phyloP scores from a whole-genome alignment of 192 early-diverging fungal species.

The Backusella circina region DNA sequence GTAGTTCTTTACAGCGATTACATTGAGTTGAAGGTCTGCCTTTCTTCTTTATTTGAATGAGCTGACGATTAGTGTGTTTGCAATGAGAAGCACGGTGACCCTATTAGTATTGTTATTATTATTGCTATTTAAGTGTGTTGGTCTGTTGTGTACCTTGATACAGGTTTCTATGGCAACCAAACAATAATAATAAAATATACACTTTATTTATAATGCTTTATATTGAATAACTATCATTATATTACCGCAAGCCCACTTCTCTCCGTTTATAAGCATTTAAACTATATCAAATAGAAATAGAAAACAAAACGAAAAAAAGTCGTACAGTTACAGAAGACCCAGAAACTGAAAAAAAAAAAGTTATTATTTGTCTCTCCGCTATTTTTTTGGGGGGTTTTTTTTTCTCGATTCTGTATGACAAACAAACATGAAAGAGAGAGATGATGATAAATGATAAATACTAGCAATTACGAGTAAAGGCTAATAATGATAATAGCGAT shows the following conservation, averaged over 20 bases:
- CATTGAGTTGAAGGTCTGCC: slow-evolving; percentile 70
- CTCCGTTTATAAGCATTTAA: slow-evolving; percentile 8
- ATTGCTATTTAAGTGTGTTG: not conserved
- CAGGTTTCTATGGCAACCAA: slow-evolving; percentile 10
- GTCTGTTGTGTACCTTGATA: slow-evolving; percentile 19
- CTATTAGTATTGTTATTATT: slow-evolving; percentile 8
- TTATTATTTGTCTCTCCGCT: not conserved
- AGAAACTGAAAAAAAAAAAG: not conserved
- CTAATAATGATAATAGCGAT: not conserved
- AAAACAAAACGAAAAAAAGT: slow-evolving; percentile 4
- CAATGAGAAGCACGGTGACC: slow-evolving; percentile 37
- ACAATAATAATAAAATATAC: not conserved
- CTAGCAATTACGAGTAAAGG: not conserved
- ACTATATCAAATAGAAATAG: not conserved
- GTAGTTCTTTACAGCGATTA: slow-evolving; percentile 56
- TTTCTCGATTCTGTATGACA: not conserved
- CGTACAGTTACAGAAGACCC: not conserved
- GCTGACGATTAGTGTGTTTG: slow-evolving; percentile 45
- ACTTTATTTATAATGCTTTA: not conserved
- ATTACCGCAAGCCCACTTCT: slow-evolving; percentile 22
- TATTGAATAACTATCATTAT: not conserved
- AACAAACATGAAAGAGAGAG: not conserved
- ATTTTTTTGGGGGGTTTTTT: not conserved
- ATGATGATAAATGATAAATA: not conserved
- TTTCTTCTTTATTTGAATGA: slow-evolving; percentile 62